Conservation (phyloP, 768 basidiomycete genomes). For the Panellus pusillus region DNA sequence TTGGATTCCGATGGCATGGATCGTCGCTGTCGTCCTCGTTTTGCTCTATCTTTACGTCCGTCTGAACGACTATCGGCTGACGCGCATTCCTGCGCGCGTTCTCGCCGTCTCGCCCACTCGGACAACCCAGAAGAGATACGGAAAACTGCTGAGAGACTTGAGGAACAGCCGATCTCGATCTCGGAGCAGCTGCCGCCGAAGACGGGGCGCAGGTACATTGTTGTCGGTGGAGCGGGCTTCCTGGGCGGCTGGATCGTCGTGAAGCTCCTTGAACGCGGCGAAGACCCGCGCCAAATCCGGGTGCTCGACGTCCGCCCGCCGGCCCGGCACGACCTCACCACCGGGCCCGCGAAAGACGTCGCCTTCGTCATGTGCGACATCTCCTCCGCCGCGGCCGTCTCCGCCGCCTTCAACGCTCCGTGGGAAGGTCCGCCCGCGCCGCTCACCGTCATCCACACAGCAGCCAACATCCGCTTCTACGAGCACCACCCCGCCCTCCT, state of each 20-base stretch:
- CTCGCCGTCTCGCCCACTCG: no score
- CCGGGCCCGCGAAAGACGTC: constrained; percentile 51
- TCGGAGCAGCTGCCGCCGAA: constrained; percentile 56
- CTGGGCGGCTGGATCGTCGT: constrained; percentile 78
- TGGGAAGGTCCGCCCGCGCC: constrained; percentile 50
- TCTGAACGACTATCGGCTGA: constrained; percentile 56
- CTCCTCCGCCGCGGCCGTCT: constrained; percentile 51
- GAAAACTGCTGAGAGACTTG: constrained; percentile 36
- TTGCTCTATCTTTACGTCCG: constrained; percentile 39
- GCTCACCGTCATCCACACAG: constrained; percentile 75
- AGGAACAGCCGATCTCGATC: constrained; percentile 32
- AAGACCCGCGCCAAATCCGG: constrained; percentile 63
- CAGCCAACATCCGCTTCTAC: constrained; percentile 77
- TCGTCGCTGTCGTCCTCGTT: no score
- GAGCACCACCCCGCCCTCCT: constrained; percentile 58
- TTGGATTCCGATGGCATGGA: no score
- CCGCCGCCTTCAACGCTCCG: constrained; percentile 60
- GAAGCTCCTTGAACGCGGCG: constrained; percentile 67
- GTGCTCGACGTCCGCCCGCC: constrained; percentile 69
- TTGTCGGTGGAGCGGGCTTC: constrained; percentile 78
- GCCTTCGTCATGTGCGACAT: constrained; percentile 63
- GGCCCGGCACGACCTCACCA: constrained; percentile 52
- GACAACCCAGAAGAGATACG: constrained; percentile 45
- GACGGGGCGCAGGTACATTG: constrained; percentile 74
- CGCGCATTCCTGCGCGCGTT: constrained; percentile 47